phyloP scores from a whole-genome alignment of 2,329 filamentous ascomycete genomes.

The Aspergillus luchuensis region DNA sequence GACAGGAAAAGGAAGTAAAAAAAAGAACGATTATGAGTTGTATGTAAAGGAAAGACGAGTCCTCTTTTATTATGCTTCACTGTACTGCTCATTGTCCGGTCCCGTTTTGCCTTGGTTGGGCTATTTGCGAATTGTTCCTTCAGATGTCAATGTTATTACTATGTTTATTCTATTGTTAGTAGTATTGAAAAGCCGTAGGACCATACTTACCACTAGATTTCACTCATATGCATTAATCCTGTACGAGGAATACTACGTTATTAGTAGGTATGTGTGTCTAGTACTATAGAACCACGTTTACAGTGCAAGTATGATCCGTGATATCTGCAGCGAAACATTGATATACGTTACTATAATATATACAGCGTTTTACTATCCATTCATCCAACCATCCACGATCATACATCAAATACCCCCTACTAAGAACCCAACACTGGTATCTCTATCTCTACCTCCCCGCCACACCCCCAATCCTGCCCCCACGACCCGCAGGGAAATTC shows the following conservation, averaged over 20 bases:
- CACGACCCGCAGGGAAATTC: constrained; percentile 55
- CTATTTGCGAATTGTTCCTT: constrained; percentile 9
- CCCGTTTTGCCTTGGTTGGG: neutral
- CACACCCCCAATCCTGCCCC: constrained; percentile 27
- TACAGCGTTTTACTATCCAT: too few species aligned
- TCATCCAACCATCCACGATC: too few species aligned
- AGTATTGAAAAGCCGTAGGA: neutral
- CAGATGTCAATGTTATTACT: constrained; percentile 22
- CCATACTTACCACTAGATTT: too few species aligned
- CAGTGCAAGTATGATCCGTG: too few species aligned
- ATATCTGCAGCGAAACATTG: too few species aligned
- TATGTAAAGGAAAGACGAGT: constrained; percentile 13
- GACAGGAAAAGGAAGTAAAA: neutral
- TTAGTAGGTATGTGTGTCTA: too few species aligned
- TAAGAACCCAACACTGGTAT: too few species aligned
- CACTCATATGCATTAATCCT: too few species aligned
- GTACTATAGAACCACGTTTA: too few species aligned
- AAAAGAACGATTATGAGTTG: constrained; percentile 13
- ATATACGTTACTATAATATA: too few species aligned
- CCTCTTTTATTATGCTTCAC: constrained; percentile 3
- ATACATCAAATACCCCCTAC: too few species aligned
- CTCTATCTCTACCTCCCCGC: constrained; percentile 5
- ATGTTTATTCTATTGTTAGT: constrained; percentile 12
- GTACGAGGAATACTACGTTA: too few species aligned
- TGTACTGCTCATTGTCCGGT: neutral